Conservation (phyloP, 1,284 basidiomycete genomes). For the Testicularia cyperi region DNA sequence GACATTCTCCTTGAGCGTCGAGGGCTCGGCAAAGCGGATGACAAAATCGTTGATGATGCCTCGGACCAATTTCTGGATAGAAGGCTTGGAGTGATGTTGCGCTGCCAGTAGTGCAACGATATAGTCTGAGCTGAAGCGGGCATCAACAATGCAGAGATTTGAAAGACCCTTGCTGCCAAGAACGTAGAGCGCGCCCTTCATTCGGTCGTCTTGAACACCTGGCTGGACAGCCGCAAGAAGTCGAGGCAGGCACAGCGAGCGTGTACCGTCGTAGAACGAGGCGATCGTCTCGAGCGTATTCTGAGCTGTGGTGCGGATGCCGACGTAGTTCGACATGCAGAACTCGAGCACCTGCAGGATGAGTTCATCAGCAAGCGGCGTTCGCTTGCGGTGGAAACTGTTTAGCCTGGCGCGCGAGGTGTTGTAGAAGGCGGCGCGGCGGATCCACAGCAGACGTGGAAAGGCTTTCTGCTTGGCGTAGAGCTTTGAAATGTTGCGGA, state of each 20-base stretch:
- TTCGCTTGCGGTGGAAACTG: conserved; percentile 76
- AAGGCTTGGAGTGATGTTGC: conserved; percentile 88
- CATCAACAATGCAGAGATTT: conserved; percentile 65
- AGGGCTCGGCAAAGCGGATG: conserved; percentile 58
- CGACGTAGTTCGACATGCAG: conserved; percentile 65
- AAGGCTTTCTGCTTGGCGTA: conserved; percentile 75
- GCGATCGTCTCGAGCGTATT: conserved; percentile 70
- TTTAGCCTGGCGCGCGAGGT: conserved; percentile 72
- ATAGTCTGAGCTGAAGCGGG: conserved; percentile 70
- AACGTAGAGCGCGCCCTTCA: conserved; percentile 91
- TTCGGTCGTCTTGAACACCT: conserved; percentile 75
- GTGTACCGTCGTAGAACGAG: conserved; percentile 79
- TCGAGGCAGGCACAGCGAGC: conserved; percentile 71
- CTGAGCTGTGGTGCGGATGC: conserved; percentile 70
- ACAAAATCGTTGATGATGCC: conserved; percentile 70
- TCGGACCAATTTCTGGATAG: conserved; percentile 81
- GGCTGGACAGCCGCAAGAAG: conserved; percentile 68
- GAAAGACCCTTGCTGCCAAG: conserved; percentile 72
- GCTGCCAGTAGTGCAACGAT: conserved; percentile 75
- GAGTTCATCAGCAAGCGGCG: conserved; percentile 76
- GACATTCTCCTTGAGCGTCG: conserved; percentile 36
- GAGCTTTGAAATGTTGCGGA: conserved; percentile 63
- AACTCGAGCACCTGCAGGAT: conserved; percentile 78
- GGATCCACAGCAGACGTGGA: conserved; percentile 73
- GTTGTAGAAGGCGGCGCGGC: conserved; percentile 71